Percentiles rank a stretch among this genome's conserved stretches.
Evolutionary conservation across 108 stramenopile species (phyloP).

Genomic region (Schizochytrium sp.): DNA sequence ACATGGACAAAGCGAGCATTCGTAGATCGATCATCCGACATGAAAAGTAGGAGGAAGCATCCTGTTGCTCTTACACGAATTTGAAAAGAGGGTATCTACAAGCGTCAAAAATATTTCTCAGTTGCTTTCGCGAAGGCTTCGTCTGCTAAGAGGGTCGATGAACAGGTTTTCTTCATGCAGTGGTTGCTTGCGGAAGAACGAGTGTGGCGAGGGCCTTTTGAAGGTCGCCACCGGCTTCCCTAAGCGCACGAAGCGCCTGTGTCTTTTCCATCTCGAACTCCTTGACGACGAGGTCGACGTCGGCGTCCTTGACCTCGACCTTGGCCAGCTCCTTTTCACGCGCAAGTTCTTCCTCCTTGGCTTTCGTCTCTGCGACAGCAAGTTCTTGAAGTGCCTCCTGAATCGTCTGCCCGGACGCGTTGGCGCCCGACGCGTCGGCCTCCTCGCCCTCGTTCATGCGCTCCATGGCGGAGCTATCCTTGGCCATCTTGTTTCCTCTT

Average conservation of each 20-base stretch:
- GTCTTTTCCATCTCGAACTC: not conserved
- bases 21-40: too few relatives aligned
- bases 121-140: too few relatives aligned
- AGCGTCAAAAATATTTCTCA: too few relatives aligned
- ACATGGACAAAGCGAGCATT: too few relatives aligned
- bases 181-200: not conserved
- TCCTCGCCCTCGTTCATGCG: slow-evolving; percentile 4
- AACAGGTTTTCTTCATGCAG: not conserved
- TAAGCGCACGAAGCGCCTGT: not conserved
- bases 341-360: not conserved
- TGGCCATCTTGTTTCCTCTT: not conserved
- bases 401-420: not conserved
- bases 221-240: not conserved
- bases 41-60: too few relatives aligned
- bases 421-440: not conserved
- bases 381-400: not conserved
- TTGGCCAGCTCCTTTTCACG: not conserved
- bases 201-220: not conserved
- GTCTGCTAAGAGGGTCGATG: too few relatives aligned
- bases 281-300: not conserved
- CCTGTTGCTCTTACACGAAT: too few relatives aligned
- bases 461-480: not conserved
- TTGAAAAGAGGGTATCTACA: too few relatives aligned
- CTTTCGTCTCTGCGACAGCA: not conserved
- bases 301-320: not conserved